phyloP scores from a whole-genome alignment of 257 asterid genomes.

The Solanum stenotomum region DNA sequence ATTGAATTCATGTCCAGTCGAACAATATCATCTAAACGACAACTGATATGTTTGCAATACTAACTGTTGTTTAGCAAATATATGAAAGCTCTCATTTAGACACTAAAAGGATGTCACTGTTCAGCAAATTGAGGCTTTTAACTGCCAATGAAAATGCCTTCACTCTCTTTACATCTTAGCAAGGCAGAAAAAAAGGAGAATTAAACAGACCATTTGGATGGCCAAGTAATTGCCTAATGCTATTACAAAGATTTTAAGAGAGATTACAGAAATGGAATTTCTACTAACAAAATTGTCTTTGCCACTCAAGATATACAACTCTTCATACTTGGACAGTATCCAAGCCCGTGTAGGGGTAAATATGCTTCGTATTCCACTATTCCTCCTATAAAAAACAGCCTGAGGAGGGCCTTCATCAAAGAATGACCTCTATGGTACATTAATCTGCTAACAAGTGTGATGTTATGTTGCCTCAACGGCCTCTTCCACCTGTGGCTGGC shows the following conservation, averaged over 20 bases:
- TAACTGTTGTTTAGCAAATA: background rate
- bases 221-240: background rate
- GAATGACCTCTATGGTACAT: background rate
- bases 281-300: background rate
- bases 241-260: background rate
- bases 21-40: background rate
- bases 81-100: background rate
- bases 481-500: constrained; percentile 17
- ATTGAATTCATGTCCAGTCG: background rate
- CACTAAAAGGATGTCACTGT: background rate
- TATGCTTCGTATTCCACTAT: background rate
- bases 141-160: background rate
- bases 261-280: background rate
- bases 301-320: background rate
- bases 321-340: background rate
- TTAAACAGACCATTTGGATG: background rate
- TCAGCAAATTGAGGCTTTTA: background rate
- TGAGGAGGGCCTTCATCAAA: background rate
- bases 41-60: background rate
- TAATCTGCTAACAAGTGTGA: background rate
- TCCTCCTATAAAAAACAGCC: constrained; percentile 1
- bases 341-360: background rate
- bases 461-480: constrained; percentile 20
- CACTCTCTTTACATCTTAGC: background rate
- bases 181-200: background rate